Base-by-base conservation (phyloP, 176 grass and related monocot species). In the Typha latifolia region DNA sequence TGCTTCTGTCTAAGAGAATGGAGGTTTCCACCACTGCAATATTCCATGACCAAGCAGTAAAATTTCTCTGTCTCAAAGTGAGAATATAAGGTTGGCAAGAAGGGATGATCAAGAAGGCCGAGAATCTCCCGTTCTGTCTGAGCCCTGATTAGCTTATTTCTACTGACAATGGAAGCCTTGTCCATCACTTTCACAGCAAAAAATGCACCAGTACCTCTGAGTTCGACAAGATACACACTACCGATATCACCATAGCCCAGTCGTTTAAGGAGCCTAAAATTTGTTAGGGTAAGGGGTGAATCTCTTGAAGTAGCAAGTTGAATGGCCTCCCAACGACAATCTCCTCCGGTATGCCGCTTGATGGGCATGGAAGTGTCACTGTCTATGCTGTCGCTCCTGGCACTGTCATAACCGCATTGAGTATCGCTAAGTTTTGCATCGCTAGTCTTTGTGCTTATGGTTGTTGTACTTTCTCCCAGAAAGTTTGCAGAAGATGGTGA, bases 121-220 rank as follows among this genome's bases (percentile, higher is more conserved):
- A 96, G 88, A 47, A 96, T 96, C 70, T 96, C 88, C 14, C 88
- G 84, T 75, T 96, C 93, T 19, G 85, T 96, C 67, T 82, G 82
- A 62, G 88, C 82, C 55, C 93, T 84, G 13, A 80, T 56, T 10
- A 91, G 78, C 80, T 96, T 96, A 79, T 96, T 91, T n/a, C 88
- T 61, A 22, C 83, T 84, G 14, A 85, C 72, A 1, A 96, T 72
- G 0, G 93, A 78, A 1, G 82, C 75, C 74, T 82, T 96, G 81
- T 96, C 93, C 93, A 96, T 89, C 19, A 96, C 93, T 82, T 96
- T 91, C 93, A 96, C 91, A 15, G 92, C 92, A 63, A 96, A 96
- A 24, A 84, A 72, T 32, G 82, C 47, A 32, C 84, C 71, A 0
- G 70, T 84, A 21, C 72, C 76, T 52, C 88, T 90, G 62, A 96